Conservation (phyloP, 2,329 filamentous ascomycete species). For the Arthrobotrys sphaeroides region DNA sequence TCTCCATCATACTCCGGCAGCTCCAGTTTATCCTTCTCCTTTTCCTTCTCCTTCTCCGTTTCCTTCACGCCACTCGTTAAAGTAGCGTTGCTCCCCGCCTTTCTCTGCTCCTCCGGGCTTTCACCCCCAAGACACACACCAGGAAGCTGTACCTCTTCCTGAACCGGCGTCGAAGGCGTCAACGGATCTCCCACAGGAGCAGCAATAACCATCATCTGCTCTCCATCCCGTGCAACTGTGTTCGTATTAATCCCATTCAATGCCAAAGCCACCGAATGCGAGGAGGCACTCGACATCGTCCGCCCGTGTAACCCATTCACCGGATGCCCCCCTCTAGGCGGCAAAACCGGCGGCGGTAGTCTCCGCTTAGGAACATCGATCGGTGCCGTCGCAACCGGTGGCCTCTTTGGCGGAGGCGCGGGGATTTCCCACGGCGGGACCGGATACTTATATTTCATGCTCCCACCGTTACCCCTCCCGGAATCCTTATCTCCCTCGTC, state of each 20-base stretch:
- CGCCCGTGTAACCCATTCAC: slow-evolving; percentile 19
- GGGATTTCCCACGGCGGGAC: slow-evolving; percentile 56
- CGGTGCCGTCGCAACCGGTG: slow-evolving; percentile 63
- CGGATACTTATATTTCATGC: slow-evolving; percentile 31
- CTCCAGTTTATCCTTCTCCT: slow-evolving; percentile 54
- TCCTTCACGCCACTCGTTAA: slow-evolving; percentile 21
- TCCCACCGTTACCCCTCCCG: slow-evolving; percentile 10
- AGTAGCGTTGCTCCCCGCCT: slow-evolving; percentile 16
- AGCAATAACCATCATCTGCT: slow-evolving; percentile 53
- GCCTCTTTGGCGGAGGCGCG: slow-evolving; percentile 55
- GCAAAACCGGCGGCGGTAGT: slow-evolving; percentile 64
- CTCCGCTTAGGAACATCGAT: slow-evolving; percentile 73
- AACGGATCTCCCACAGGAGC: slow-evolving; percentile 30
- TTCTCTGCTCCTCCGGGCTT: slow-evolving; percentile 47
- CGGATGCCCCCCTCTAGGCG: slow-evolving; percentile 56
- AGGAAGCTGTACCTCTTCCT: slow-evolving; percentile 47
- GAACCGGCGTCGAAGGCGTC: slow-evolving; percentile 13
- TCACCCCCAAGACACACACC: slow-evolving; percentile 49
- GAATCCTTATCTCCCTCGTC: neutral
- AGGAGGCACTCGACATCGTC: slow-evolving; percentile 40
- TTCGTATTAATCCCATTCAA: slow-evolving; percentile 49
- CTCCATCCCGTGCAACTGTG: neutral
- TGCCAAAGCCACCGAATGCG: slow-evolving; percentile 52
- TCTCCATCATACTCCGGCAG: slow-evolving; percentile 55
- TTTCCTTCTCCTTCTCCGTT: slow-evolving; percentile 42